Evolutionary conservation across 345 rosid genomes (phyloP).

Genomic region (Camelina hispida): DNA sequence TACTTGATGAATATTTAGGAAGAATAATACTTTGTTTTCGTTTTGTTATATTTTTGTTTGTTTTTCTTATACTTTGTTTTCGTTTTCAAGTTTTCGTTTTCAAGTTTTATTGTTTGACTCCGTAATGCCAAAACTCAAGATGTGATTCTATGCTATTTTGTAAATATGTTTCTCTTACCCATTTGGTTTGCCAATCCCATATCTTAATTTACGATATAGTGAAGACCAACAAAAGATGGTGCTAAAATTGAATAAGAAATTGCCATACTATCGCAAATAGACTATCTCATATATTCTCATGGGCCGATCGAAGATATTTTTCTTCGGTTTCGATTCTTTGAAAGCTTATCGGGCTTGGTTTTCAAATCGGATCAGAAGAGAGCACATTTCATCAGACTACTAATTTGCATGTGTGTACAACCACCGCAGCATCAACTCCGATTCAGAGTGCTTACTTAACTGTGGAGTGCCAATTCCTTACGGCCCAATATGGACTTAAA

Average conservation of each 20-base stretch:
- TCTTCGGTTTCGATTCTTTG: not conserved
- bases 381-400: not conserved
- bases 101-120: no score
- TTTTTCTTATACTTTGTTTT: no score
- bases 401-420: not conserved
- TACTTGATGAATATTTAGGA: no score
- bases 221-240: not conserved
- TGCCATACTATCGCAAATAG: not conserved
- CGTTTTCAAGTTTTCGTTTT: no score
- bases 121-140: no score
- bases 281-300: not conserved
- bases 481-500: not conserved
- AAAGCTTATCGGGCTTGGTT: slow-evolving; percentile 11
- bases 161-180: no score
- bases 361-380: not conserved
- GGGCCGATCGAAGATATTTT: not conserved
- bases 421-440: slow-evolving; percentile 11
- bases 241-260: not conserved
- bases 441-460: not conserved
- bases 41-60: no score
- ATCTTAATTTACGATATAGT: no score
- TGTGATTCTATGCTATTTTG: no score
- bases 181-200: no score
- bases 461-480: not conserved
- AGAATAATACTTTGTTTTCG: no score